Conservation (phyloP, 2,329 filamentous ascomycete genomes). For the Talaromyces sp. region DNA sequence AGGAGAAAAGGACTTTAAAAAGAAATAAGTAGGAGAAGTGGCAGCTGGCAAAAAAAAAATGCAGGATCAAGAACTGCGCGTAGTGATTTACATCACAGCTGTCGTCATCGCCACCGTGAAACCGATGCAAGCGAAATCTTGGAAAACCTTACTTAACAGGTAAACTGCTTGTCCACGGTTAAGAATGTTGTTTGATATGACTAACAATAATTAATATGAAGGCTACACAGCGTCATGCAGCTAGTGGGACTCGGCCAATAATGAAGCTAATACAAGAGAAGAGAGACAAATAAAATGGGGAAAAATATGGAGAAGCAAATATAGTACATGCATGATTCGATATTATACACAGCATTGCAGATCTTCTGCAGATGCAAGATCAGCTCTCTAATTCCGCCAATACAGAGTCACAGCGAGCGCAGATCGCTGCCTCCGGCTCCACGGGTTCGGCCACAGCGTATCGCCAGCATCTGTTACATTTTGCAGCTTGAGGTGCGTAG, state of each 20-base stretch:
- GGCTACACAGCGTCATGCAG: neutral
- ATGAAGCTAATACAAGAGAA: neutral
- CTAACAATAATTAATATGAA: neutral
- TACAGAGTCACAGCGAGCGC: conserved; percentile 71
- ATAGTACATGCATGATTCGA: conserved; percentile 2
- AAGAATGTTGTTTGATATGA: neutral
- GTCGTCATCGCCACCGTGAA: conserved; percentile 32
- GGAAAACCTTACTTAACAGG: neutral
- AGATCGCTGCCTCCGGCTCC: conserved; percentile 63
- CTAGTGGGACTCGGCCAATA: neutral
- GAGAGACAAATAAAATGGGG: neutral
- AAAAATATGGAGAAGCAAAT: too few relatives aligned
- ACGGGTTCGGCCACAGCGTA: conserved; percentile 63
- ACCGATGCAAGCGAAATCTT: neutral
- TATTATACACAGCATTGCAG: conserved; percentile 3
- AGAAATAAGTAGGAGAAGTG: neutral
- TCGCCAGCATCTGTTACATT: conserved; percentile 89
- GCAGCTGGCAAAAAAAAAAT: neutral
- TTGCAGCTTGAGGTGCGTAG: conserved; percentile 58
- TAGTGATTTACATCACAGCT: conserved; percentile 9
- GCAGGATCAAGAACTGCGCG: conserved; percentile 10
- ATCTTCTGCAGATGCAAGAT: neutral
- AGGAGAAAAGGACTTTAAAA: neutral
- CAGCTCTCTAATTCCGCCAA: conserved; percentile 48
- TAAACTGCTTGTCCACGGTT: neutral